Base-by-base conservation (phyloP, 352 stramenopile species). In the Globisporangium orthogonon region DNA sequence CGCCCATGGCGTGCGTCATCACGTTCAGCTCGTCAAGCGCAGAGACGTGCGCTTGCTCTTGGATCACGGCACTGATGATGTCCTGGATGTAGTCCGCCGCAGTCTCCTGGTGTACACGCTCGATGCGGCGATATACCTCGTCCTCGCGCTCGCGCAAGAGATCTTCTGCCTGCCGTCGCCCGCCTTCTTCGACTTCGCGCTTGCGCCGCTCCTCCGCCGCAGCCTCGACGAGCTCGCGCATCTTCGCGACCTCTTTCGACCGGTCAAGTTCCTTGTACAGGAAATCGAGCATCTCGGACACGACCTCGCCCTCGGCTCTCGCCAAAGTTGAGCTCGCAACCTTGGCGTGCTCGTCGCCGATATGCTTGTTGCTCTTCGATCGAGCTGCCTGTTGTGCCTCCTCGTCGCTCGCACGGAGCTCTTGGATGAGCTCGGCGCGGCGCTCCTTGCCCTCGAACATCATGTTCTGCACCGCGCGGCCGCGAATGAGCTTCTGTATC, bases 371-470 rank as follows among this genome's bases (percentile, higher is more conserved):
- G 62, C 14, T 63, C 64, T n/a, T 65, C 37, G 17, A 50, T 31
- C 53, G n/a, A 7, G 56, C 35, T 66, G 60, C 18, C 54, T 9
- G 43, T 55, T 23, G 43, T 61, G 39, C 56, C 70, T 10, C 63
- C 18, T 83, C 78, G 61, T 93, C 85, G 18, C 76, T 86, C 7
- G 74, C 75, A n/a, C 87, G 80, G 7, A 97, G 80, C 62, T 97
- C 91, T 2, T 70, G 65, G 50, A 97, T 96, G 30, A 97, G 74
- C 70, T 96, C 90, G 2, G 83, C 59, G 7, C 90, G 76, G 6
- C 88, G 83, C 53, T 91, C 74, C 46, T 96, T 96, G 66, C 86
- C 91, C 47, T 97, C 88, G 56, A 94, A 96, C 89, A 98, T 97
- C 69, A 92, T 94, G 60, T 97, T 97, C 71, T 97, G 91, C 23